Evolutionary conservation across 495 filamentous ascomycete species (phyloP), one percentile per base, ranked within the genome.

Genomic region (Penicillium salamii): DNA sequence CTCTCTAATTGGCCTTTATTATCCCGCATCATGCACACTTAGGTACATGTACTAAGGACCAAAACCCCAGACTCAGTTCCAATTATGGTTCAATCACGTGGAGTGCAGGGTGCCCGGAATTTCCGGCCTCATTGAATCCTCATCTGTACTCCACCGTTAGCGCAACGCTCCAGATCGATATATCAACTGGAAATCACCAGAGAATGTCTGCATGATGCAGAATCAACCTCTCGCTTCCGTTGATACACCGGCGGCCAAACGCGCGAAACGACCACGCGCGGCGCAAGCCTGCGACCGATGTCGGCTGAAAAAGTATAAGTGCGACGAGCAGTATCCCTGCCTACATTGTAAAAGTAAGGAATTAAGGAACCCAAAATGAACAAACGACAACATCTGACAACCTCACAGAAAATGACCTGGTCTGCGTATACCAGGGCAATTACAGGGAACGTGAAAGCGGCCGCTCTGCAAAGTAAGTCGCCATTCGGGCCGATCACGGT

Each of bases 301-400:
- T 51, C 61, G 70, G 48, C 38, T 59, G 39, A 73, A 73, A 57
- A 73, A 73, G 52, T 73, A 73, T 48, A 73, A 73, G 56, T 73
- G 70, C 55, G 67, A 73, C 35, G 70, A 73, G 52, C 58, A 59
- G 15, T 73, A 68, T 57, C 70, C 70, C 3, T 71, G 68, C 43
- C 55, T 63, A 7, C 66, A 71, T 42, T 73, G 69, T 52, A 71
- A 63, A 57, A 73, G 69, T 73, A 49, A n/a, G 50, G 39, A 13
- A 8, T 28, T 2, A n/a, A n/a, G n/a, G n/a, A n/a, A n/a, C 24
- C 1, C 12, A 1, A 2, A 12, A n/a, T 13, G 28, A 41, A 0
- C 24, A 24, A 7, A 26, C 12, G 29, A 32, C 13, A 33, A 19
- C 7, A 17, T 19, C 32, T 46, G 14, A 57, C 40, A 14, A 21